phyloP scores from a whole-genome alignment of 768 basidiomycete species.

The Scleroderma citrinum region DNA sequence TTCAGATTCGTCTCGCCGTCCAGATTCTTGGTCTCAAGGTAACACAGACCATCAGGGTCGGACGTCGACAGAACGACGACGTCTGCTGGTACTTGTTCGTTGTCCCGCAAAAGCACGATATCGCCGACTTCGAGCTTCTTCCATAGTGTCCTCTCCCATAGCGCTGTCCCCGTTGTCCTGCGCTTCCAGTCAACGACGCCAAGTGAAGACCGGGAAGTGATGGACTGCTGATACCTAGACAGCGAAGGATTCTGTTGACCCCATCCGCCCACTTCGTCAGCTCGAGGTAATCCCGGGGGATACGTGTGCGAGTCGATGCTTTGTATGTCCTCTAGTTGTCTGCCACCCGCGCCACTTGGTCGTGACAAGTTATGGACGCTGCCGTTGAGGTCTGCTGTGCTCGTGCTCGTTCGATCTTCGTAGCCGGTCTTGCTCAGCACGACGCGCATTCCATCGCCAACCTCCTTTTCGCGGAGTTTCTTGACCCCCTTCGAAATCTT shows the following conservation, averaged over 20 bases:
- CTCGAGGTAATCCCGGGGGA: conserved; percentile 39
- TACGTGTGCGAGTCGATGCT: conserved; percentile 64
- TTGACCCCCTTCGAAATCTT: conserved; percentile 80
- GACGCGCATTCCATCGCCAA: conserved; percentile 56
- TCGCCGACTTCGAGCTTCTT: conserved; percentile 99
- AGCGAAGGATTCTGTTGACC: conserved; percentile 35
- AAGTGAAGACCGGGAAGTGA: conserved; percentile 47
- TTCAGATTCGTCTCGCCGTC: conserved; percentile 98
- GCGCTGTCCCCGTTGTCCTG: conserved; percentile 60
- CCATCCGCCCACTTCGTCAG: conserved; percentile 31
- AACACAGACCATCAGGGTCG: conserved; percentile 88
- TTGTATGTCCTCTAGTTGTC: conserved; percentile 60
- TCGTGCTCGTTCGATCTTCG: conserved; percentile 33
- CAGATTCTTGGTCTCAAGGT: conserved; percentile 95
- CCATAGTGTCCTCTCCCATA: conserved; percentile 96
- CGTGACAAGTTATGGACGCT: conserved; percentile 37
- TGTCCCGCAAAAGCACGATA: conserved; percentile 81
- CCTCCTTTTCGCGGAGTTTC: conserved; percentile 79
- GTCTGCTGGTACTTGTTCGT: conserved; percentile 96
- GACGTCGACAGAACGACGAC: conserved; percentile 90
- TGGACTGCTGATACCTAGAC: conserved; percentile 47
- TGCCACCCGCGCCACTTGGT: conserved; percentile 38
- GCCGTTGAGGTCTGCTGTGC: conserved; percentile 38
- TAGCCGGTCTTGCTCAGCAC: conserved; percentile 46
- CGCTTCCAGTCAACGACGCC: conserved; percentile 83